Conservation (phyloP, 2,329 filamentous ascomycete species). For the Hymenotorrendiella dingleyae region DNA sequence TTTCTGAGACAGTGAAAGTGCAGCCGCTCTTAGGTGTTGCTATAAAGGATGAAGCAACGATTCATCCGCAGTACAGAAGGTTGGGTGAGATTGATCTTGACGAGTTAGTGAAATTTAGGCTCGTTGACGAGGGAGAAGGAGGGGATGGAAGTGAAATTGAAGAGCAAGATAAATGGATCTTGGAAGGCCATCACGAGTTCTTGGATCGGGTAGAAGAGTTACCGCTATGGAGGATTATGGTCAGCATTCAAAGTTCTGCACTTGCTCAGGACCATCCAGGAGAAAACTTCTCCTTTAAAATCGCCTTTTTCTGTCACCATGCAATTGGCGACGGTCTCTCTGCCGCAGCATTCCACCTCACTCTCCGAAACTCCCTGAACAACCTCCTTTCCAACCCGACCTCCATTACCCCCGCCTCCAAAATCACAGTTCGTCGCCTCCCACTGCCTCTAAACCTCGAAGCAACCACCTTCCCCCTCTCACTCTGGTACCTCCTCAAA, state of each 20-base stretch:
- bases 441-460: slow-evolving; percentile 17
- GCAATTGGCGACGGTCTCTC: slow-evolving; percentile 46
- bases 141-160: not conserved
- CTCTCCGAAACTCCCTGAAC: slow-evolving; percentile 40
- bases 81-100: slow-evolving; percentile 10
- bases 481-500: slow-evolving; percentile 36
- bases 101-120: slow-evolving; percentile 9
- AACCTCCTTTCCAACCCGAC: slow-evolving; percentile 11
- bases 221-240: slow-evolving; percentile 15
- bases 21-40: slow-evolving; percentile 18
- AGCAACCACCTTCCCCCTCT: slow-evolving; percentile 28
- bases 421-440: slow-evolving; percentile 27
- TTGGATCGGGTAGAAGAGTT: slow-evolving; percentile 10
- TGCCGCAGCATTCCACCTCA: slow-evolving; percentile 43
- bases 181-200: slow-evolving; percentile 7
- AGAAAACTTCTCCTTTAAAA: slow-evolving; percentile 5
- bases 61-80: slow-evolving; percentile 15
- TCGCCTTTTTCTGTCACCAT: slow-evolving; percentile 48
- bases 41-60: slow-evolving; percentile 11
- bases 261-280: not conserved
- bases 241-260: not conserved
- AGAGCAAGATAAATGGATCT: slow-evolving; percentile 10
- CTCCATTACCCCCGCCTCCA: slow-evolving; percentile 15
- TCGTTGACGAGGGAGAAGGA: slow-evolving; percentile 9
- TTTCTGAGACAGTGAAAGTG: slow-evolving; percentile 7